Conservation (phyloP, 176 grass and related monocot species). For the Eremochloa ophiuroides region DNA sequence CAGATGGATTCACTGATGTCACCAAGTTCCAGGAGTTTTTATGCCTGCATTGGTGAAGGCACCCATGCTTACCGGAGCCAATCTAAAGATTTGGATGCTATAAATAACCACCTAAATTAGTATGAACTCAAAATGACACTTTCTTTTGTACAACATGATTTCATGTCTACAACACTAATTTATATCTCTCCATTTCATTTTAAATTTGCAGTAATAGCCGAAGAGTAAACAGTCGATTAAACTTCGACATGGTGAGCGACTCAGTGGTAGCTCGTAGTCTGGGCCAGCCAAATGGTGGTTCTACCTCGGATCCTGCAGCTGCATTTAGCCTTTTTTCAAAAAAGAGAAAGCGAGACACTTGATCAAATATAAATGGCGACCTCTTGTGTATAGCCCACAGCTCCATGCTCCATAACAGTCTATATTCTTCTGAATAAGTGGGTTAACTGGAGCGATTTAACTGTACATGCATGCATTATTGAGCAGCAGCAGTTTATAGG, state of each 20-base stretch:
- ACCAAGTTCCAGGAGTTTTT: slow-evolving; percentile 87
- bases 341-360: slow-evolving; percentile 47
- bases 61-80: slow-evolving; percentile 79
- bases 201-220: slow-evolving; percentile 45
- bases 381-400: slow-evolving; percentile 39
- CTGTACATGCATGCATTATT: slow-evolving; percentile 55
- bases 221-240: slow-evolving; percentile 72
- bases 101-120: slow-evolving; percentile 82
- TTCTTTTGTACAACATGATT: neutral
- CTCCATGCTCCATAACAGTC: slow-evolving; percentile 18
- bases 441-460: slow-evolving; percentile 30
- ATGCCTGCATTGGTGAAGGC: slow-evolving; percentile 95
- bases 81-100: slow-evolving; percentile 76
- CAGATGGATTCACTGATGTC: slow-evolving; percentile 85
- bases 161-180: slow-evolving; percentile 8
- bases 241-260: slow-evolving; percentile 88
- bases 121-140: slow-evolving; percentile 29
- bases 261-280: slow-evolving; percentile 81
- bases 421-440: slow-evolving; percentile 46
- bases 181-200: slow-evolving; percentile 9
- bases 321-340: slow-evolving; percentile 57
- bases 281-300: slow-evolving; percentile 56
- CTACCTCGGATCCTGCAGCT: slow-evolving; percentile 39
- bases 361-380: slow-evolving; percentile 33
- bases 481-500: slow-evolving; percentile 27